Evolutionary conservation across 192 early-diverging fungal species (phyloP), one percentile per base, ranked within the genome.

Genomic region (Coemansia javaensis): DNA sequence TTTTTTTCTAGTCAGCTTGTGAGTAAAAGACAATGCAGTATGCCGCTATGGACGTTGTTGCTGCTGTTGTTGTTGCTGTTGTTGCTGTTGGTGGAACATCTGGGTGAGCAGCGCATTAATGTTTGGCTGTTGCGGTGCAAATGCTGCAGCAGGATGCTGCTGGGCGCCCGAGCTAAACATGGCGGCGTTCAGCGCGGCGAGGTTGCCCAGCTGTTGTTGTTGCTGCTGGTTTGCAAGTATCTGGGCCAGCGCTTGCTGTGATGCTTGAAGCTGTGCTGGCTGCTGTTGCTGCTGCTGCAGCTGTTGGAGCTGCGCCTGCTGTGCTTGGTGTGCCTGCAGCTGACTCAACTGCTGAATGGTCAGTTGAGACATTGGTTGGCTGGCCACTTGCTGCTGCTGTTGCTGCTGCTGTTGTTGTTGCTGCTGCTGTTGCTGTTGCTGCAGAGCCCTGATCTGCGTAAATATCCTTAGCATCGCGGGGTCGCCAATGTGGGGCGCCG

Each of bases 11-110:
- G n/a, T n/a, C n/a, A n/a, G n/a, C n/a, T n/a, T n/a, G n/a, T n/a
- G n/a, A n/a, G n/a, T n/a, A n/a, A n/a, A n/a, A n/a, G n/a, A n/a
- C n/a, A n/a, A n/a, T n/a, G n/a, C n/a, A n/a, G n/a, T n/a, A n/a
- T n/a, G n/a, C n/a, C n/a, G n/a, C n/a, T n/a, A 30, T 10, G 28
- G 28, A 25, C 24, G 24, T 25, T 25, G 24, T 9, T 10, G 28
- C 28, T 30, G 49, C 16, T 59, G 50, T 15, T 52, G 58, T 27
- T 60, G 58, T 23, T 63, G 59, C 41, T 65, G 63, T 23, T 52
- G 54, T 31, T 59, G 59, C 32, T 66, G 64, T n/a, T 60, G 54
- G 32, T 63, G 67, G 14, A 71, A 14, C 16, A 53, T 32, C 27
- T 71, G 60, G 28, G 32, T 63, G 21, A 52, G 27, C 13, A 69